Conservation (phyloP, 1,139 yeast species). For the Sugiyamaella novakii region DNA sequence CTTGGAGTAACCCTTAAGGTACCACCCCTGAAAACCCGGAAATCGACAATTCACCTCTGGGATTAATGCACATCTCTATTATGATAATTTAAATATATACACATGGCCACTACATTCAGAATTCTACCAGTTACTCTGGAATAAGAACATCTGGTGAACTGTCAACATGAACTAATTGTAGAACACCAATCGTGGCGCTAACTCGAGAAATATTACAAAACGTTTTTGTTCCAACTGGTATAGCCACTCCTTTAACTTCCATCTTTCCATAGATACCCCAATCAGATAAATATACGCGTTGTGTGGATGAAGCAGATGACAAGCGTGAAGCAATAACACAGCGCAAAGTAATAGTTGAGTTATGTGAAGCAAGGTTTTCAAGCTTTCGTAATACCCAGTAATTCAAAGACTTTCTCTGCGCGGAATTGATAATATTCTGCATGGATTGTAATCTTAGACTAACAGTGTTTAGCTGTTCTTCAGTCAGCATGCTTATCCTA, state of each 20-base stretch:
- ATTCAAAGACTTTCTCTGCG: conserved; percentile 38
- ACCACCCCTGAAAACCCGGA: too few species aligned
- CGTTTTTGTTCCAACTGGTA: conserved; percentile 2
- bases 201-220: not conserved
- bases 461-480: conserved; percentile 32
- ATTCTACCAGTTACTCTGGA: conserved; percentile 5
- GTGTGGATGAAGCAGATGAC: not conserved
- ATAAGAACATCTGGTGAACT: not conserved
- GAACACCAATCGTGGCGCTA: not conserved
- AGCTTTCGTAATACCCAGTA: conserved; percentile 49
- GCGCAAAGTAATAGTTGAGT: not conserved
- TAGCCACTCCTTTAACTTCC: not conserved
- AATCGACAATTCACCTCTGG: too few species aligned
- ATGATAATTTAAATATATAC: too few species aligned
- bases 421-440: conserved; percentile 28
- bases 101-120: too few species aligned
- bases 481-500: conserved; percentile 17
- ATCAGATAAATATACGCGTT: conserved; percentile 22
- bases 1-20: too few species aligned
- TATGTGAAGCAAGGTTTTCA: conserved; percentile 28
- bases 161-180: not conserved
- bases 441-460: conserved; percentile 34
- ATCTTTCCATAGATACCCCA: conserved; percentile 27
- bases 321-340: conserved; percentile 5
- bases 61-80: too few species aligned